Conservation (phyloP, 2,329 filamentous ascomycete genomes). For the Purpureocillium lavendulum region DNA sequence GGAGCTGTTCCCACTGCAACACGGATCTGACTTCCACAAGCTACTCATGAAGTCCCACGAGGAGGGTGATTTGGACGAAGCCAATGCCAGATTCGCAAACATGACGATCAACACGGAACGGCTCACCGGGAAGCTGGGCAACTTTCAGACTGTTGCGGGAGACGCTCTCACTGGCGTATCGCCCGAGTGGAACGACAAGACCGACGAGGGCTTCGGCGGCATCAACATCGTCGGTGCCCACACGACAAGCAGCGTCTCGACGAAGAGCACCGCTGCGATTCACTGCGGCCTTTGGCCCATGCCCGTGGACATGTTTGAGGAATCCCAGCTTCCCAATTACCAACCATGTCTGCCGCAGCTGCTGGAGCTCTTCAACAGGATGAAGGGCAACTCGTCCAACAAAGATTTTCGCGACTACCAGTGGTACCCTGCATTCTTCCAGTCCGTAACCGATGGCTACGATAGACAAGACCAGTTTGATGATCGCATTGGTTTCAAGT, state of each 20-base stretch:
- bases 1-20: constrained; percentile 33
- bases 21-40: constrained; percentile 26
- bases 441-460: constrained; percentile 20
- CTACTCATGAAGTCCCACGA: constrained; percentile 24
- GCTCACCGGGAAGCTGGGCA: constrained; percentile 12
- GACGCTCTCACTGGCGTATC: constrained; percentile 1
- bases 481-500: constrained; percentile 11
- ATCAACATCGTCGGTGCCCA: constrained; percentile 29
- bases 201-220: constrained; percentile 23
- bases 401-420: constrained; percentile 14
- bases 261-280: constrained; percentile 31
- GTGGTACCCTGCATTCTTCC: constrained; percentile 22
- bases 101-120: constrained; percentile 15
- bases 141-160: constrained; percentile 9
- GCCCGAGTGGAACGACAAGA: constrained; percentile 9
- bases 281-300: constrained; percentile 32
- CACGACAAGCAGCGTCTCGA: constrained; percentile 31
- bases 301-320: constrained; percentile 30
- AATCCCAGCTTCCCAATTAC: constrained; percentile 32
- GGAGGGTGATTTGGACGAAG: constrained; percentile 13
- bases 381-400: constrained; percentile 7
- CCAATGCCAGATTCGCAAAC: constrained; percentile 12
- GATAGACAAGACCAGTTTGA: constrained; percentile 18
- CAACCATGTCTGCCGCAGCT: constrained; percentile 34
- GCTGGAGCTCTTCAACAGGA: constrained; percentile 19